phyloP scores from a whole-genome alignment of 176 grass and related monocot species.

The Avena atlantica region DNA sequence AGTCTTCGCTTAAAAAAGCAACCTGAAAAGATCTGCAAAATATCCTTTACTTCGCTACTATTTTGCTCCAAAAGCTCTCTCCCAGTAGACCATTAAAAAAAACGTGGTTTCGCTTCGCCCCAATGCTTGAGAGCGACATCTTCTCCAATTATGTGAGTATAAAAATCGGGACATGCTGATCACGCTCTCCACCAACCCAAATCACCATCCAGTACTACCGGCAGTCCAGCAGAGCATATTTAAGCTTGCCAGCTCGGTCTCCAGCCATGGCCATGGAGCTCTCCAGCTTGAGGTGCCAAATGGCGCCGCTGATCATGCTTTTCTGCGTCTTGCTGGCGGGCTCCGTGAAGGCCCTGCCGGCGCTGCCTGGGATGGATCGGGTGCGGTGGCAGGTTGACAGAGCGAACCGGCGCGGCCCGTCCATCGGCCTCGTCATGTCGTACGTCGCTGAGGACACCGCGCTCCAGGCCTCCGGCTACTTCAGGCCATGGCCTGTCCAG shows the following conservation, averaged over 20 bases:
- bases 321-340: conserved; percentile 44
- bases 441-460: conserved; percentile 68
- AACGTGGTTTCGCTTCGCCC: not conserved
- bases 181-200: not conserved
- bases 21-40: too few relatives aligned
- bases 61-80: not conserved
- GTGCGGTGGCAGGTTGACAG: conserved; percentile 46
- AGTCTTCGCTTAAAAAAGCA: too few relatives aligned
- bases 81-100: not conserved
- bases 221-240: not conserved
- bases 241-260: not conserved
- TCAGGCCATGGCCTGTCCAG: conserved; percentile 44
- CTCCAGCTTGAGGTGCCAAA: not conserved
- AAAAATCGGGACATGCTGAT: not conserved
- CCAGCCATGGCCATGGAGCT: conserved; percentile 46
- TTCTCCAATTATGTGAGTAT: not conserved
- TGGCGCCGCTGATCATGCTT: conserved; percentile 7
- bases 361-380: conserved; percentile 33
- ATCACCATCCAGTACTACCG: not conserved
- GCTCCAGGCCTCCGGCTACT: conserved; percentile 68
- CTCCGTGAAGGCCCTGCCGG: conserved; percentile 13
- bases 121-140: conserved; percentile 15
- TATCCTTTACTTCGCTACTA: too few relatives aligned
- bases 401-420: conserved; percentile 52
- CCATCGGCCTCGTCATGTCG: conserved; percentile 79